Conservation (phyloP, 371 early-diverging fungal genomes). For the Ordospora pajunii region DNA sequence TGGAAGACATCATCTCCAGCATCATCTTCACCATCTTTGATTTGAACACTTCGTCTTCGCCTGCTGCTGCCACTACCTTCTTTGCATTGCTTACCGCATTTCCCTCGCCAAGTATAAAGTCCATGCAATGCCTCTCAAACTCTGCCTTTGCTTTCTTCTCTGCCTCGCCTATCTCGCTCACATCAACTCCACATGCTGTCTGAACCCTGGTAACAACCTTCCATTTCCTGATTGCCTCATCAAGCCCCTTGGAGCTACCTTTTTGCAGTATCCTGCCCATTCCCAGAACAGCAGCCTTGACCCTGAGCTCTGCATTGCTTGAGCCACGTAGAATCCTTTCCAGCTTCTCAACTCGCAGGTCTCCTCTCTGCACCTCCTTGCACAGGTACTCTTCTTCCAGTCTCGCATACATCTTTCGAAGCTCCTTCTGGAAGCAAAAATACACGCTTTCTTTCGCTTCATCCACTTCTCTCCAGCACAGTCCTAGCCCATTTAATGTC, state of each 20-base stretch:
- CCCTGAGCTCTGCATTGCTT: slow-evolving; percentile 35
- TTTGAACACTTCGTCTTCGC: background rate
- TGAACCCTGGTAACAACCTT: background rate
- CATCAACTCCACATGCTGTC: background rate
- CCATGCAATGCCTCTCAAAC: slow-evolving; percentile 10
- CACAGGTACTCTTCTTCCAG: slow-evolving; percentile 36
- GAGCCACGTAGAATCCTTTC: slow-evolving; percentile 37
- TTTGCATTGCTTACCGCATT: background rate
- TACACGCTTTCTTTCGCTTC: slow-evolving; percentile 19
- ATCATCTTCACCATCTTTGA: background rate
- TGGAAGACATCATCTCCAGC: background rate
- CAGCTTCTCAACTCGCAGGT: slow-evolving; percentile 31
- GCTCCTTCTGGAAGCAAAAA: slow-evolving; percentile 36
- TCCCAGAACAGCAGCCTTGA: slow-evolving; percentile 8
- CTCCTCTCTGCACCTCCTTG: slow-evolving; percentile 24
- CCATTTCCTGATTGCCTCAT: slow-evolving; percentile 3
- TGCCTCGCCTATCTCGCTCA: background rate
- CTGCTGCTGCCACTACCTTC: background rate
- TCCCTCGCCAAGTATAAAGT: slow-evolving; percentile 11
- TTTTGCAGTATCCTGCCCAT: background rate
- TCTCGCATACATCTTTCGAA: slow-evolving; percentile 12
- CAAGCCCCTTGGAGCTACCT: slow-evolving; percentile 9
- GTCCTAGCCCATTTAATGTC: slow-evolving; percentile 31
- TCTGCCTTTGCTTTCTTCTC: background rate
- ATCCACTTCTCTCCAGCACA: slow-evolving; percentile 30